Base-by-base conservation (phyloP, 2,329 filamentous ascomycete species). In the Fusarium avenaceum region DNA sequence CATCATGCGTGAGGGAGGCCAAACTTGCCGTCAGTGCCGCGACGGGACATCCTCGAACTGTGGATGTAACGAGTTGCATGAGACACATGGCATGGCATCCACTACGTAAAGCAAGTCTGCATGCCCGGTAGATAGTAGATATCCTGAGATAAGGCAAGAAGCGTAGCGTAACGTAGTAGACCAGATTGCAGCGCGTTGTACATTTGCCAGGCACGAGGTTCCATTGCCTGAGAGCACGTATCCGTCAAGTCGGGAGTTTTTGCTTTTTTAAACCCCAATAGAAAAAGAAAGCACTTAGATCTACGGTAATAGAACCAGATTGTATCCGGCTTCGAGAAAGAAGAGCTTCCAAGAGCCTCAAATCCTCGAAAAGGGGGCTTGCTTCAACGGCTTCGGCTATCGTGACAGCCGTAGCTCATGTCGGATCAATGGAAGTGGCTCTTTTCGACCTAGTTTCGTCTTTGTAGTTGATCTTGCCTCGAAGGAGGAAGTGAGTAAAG, bases 381-480 rank as follows among this genome's bases (percentile, higher is more conserved):
- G 53, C 65, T 45, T 65, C 67, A 72, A 69, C 59, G 62, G 70
- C 58, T 56, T 69, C 71, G 71, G 71, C 71, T 73, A 73, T 73
- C 71, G 42, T 58, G 69, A 69, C 67, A 72, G 67, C 71, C 71
- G 71, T 71, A 52, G 67, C 35, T 54, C 49, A 56, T 42, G 39
- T 61, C 71, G 71, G 71, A 46, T 69, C 52, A 72, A 49, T 67
- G 71, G 71, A 73, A 73, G 57, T 48, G 19, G 48, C 71, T 62
- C 52, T 59, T 72, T 73, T 69, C 4, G 69, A 69, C 39, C 65
- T 73, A 73, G 71, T 43, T 50, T 52, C 28, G 32, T 33, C 39
- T n/a, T 32, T 57, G 38, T 50, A 32, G 49, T 26, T 42, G 40
- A 63, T 40, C 44, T 54, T 44, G 44, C 19, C 49, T 58, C 45